Evolutionary conservation across 768 basidiomycete species (phyloP).

Genomic region (Rhodotorula toruloides): DNA sequence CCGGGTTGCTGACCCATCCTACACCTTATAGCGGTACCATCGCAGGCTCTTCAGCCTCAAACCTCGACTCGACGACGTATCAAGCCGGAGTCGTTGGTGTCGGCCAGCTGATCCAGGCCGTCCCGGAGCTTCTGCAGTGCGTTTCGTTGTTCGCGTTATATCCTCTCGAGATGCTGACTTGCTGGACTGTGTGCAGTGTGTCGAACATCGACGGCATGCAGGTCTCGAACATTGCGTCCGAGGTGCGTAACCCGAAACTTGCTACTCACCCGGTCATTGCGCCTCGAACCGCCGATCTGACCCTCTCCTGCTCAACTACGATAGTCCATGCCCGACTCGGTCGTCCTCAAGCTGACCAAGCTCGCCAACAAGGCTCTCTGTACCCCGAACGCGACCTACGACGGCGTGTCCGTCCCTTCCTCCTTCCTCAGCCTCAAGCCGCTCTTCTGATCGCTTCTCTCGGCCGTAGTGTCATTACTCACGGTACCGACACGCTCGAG

Average conservation of each 20-base stretch:
- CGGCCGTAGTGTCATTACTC: constrained; percentile 11
- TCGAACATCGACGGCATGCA: constrained; percentile 37
- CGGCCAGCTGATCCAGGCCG: neutral
- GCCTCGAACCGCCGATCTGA: no score
- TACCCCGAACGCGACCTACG: constrained; percentile 36
- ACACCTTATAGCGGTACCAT: constrained; percentile 3
- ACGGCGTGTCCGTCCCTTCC: constrained; percentile 37
- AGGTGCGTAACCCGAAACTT: no score
- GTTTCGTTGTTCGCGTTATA: no score
- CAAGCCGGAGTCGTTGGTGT: constrained; percentile 4
- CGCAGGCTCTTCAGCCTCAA: neutral
- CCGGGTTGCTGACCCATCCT: neutral
- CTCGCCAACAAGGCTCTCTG: constrained; percentile 42
- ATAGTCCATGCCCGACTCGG: constrained; percentile 14
- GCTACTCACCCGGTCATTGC: no score
- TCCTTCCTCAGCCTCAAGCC: neutral
- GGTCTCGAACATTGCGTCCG: constrained; percentile 35
- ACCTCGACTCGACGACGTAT: constrained; percentile 5
- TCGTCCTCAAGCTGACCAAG: constrained; percentile 18
- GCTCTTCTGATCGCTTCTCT: no score
- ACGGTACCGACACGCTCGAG: constrained; percentile 43
- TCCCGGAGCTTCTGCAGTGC: constrained; percentile 8
- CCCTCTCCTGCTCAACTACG: no score
- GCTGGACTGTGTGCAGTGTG: constrained; percentile 7
- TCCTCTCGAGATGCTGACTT: no score